Conservation (phyloP, 2,329 filamentous ascomycete species). For the Metarhizium sp. region DNA sequence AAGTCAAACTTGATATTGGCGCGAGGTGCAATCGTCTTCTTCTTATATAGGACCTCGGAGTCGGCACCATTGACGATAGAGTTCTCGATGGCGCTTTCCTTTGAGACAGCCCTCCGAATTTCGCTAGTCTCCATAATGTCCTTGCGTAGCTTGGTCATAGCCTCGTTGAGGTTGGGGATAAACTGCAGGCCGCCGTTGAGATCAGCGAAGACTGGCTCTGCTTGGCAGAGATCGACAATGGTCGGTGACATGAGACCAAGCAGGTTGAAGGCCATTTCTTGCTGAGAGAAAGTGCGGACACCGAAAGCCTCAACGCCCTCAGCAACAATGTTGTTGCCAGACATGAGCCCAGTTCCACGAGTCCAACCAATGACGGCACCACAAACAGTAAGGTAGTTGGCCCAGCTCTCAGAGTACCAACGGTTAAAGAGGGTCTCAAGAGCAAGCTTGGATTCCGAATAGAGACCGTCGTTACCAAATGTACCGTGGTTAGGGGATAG, state of each 20-base stretch:
- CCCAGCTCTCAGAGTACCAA: conserved; percentile 97
- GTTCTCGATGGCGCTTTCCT: conserved; percentile 94
- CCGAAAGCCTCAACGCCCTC: conserved; percentile 95
- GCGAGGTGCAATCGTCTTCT: conserved; percentile 83
- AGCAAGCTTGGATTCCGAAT: conserved; percentile 95
- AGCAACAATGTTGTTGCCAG: conserved; percentile 93
- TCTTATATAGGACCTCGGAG: conserved; percentile 88
- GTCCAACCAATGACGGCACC: conserved; percentile 99
- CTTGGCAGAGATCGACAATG: conserved; percentile 91
- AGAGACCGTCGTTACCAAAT: conserved; percentile 94
- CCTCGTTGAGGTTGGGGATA: conserved; percentile 87
- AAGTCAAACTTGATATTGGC: conserved; percentile 99
- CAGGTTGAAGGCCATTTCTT: conserved; percentile 99
- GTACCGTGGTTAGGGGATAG: conserved; percentile 97
- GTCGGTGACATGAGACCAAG: conserved; percentile 90
- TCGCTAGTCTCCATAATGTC: conserved; percentile 94
- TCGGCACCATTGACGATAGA: conserved; percentile 93
- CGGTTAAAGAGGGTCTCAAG: conserved; percentile 97
- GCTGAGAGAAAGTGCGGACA: conserved; percentile 96
- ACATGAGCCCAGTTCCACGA: conserved; percentile 95
- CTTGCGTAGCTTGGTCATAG: conserved; percentile 88
- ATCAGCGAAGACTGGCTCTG: conserved; percentile 92
- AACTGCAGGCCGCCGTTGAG: conserved; percentile 97
- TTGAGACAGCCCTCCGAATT: conserved; percentile 84
- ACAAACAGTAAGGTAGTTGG: conserved; percentile 94